Conservation (phyloP, 257 asterid species). For the Lycium barbarum region DNA sequence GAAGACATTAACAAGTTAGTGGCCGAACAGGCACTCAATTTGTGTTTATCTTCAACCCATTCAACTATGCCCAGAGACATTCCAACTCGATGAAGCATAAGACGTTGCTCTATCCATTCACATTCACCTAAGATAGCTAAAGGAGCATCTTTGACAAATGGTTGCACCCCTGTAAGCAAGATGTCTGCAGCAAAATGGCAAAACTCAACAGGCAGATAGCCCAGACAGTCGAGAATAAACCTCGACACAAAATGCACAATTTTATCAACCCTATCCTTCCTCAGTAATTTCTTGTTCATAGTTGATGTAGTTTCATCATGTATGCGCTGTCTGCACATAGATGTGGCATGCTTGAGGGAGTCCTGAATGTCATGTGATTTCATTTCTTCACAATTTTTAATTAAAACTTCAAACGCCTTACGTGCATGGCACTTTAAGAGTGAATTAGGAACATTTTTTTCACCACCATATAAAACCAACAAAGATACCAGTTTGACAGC, state of each 20-base stretch:
- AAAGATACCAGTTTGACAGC: conserved; percentile 80
- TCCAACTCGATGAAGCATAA: conserved; percentile 93
- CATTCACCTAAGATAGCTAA: conserved; percentile 76
- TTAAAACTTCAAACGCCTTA: conserved; percentile 69
- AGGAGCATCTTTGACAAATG: conserved; percentile 72
- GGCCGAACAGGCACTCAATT: conserved; percentile 47
- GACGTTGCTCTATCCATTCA: conserved; percentile 61
- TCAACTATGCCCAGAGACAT: conserved; percentile 81
- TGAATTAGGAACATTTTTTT: conserved; percentile 65
- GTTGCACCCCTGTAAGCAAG: conserved; percentile 78
- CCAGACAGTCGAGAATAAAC: conserved; percentile 80
- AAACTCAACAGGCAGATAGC: conserved; percentile 85
- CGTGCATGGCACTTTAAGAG: conserved; percentile 79
- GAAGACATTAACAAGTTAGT: conserved; percentile 41
- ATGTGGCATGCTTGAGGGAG: conserved; percentile 37
- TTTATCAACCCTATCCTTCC: conserved; percentile 42
- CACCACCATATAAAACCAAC: conserved; percentile 84
- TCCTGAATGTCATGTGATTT: conserved; percentile 41
- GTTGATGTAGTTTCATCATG: conserved; percentile 35
- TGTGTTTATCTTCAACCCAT: conserved; percentile 79
- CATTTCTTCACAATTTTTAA: conserved; percentile 50
- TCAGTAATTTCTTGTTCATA: conserved; percentile 39
- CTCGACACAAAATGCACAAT: conserved; percentile 55
- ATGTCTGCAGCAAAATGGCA: conserved; percentile 79
- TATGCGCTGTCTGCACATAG: conserved; percentile 40